A percentile compares a stretch with the other conserved stretches of the same genome.
phyloP scores from a whole-genome alignment of 2,329 filamentous ascomycete species.

The Phialophora tarda region DNA sequence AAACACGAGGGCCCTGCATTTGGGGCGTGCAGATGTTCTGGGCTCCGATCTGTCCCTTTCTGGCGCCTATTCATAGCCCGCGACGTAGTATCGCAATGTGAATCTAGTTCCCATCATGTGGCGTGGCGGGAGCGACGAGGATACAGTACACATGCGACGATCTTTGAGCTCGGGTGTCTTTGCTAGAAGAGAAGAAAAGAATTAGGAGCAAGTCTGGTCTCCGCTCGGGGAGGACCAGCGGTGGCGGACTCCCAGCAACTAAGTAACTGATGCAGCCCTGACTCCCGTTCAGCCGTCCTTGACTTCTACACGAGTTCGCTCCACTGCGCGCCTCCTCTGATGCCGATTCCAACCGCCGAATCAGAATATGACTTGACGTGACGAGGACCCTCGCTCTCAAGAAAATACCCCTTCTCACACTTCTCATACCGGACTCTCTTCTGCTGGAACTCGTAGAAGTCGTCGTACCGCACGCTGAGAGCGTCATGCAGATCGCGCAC shows the following conservation, averaged over 20 bases:
- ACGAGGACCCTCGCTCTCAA: constrained; percentile 45
- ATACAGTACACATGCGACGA: not conserved
- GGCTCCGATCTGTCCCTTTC: not conserved
- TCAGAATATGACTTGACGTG: constrained; percentile 18
- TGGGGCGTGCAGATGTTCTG: not conserved
- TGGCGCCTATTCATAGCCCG: not conserved
- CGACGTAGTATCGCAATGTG: not conserved
- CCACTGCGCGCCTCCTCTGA: constrained; percentile 21
- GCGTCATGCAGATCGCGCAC: constrained; percentile 46
- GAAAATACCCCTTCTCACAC: constrained; percentile 47
- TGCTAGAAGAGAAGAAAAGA: not conserved
- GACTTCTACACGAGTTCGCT: constrained; percentile 21
- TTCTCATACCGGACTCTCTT: constrained; percentile 45
- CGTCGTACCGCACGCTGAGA: constrained; percentile 40
- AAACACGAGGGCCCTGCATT: not conserved
- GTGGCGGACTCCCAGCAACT: not conserved
- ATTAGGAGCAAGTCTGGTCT: not conserved
- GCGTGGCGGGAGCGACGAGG: not conserved
- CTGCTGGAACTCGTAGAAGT: constrained; percentile 44
- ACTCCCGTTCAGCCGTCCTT: too few relatives aligned
- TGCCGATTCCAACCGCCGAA: not conserved
- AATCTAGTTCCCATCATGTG: not conserved
- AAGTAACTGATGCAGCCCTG: not conserved
- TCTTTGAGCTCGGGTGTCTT: not conserved
- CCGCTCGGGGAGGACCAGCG: too few relatives aligned